Conservation (phyloP, 352 stramenopile species). For the Globisporangium sylvaticum region DNA sequence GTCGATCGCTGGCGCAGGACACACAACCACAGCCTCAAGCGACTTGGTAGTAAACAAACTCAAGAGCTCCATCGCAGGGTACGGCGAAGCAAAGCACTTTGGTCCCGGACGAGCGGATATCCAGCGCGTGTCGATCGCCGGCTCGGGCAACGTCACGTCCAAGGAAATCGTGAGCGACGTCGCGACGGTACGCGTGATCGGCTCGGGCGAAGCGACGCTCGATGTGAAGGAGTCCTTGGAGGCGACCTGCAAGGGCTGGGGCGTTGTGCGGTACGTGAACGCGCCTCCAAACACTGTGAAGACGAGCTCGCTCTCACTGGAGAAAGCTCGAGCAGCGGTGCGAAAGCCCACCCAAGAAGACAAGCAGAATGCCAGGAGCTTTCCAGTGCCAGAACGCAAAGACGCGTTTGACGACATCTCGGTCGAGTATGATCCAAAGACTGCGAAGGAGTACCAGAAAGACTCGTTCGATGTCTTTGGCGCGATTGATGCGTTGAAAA, state of each 20-base stretch:
- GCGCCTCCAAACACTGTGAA: slow-evolving; percentile 1
- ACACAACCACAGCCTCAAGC: neutral
- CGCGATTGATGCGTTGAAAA: neutral
- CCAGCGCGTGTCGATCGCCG: slow-evolving; percentile 9
- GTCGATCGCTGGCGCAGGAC: slow-evolving; percentile 1
- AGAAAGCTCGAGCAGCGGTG: slow-evolving; percentile 4
- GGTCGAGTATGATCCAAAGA: slow-evolving; percentile 7
- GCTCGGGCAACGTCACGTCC: slow-evolving; percentile 7
- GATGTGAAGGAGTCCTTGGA: slow-evolving; percentile 2
- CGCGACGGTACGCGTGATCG: slow-evolving; percentile 8
- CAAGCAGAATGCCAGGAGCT: neutral
- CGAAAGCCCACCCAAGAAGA: neutral
- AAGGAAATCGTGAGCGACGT: neutral
- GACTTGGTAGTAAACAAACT: slow-evolving; percentile 1
- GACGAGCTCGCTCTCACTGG: slow-evolving; percentile 1
- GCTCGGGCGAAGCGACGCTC: slow-evolving; percentile 6
- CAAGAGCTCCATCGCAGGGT: slow-evolving; percentile 13
- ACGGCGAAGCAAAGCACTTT: slow-evolving; percentile 4
- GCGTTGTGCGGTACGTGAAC: slow-evolving; percentile 9
- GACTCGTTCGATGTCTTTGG: slow-evolving; percentile 5
- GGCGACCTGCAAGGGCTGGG: slow-evolving; percentile 1
- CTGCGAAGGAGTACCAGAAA: neutral
- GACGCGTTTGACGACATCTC: slow-evolving; percentile 14
- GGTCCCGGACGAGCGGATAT: neutral
- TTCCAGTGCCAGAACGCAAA: neutral